Base-by-base conservation (phyloP, 176 grass and related monocot species). In the Zoysia japonica region DNA sequence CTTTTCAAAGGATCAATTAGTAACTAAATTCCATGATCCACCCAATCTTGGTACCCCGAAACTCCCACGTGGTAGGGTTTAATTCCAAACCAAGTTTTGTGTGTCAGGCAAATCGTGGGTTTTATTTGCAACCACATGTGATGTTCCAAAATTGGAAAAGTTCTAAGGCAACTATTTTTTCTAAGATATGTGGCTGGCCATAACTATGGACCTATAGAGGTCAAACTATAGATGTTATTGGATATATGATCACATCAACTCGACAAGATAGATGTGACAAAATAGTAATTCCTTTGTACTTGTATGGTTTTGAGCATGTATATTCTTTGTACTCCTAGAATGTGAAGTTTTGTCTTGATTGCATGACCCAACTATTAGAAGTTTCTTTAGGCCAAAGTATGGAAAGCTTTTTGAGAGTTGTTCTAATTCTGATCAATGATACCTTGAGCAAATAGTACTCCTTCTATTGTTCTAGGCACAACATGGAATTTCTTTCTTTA, bases 31-130 rank as follows among this genome's bases (percentile, higher is more conserved):
- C 68, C 38, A n/a, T 77, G 56, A 72, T 85, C 57, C 77, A 89
- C 87, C 71, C 57, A 76, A 71, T 71, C 43, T 47, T 85, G 84
- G 87, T 89, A 89, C 82, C 71, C 77, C 77, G 71, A 61, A 80
- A 76, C 14, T 71, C 56, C 71, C 42, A 15, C 17, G 20, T 13
- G 47, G 70, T 38, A 20, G 36, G 71, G 71, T 70, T 84, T 65
- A 76, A 20, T 84, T 80, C 46, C 55, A 84, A n/a, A 3, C 19
- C 1, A 11, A 61, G 28, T 28, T 28, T 35, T 11, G 3, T 38
- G 60, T 62, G 9, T 62, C 20, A 64, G 61, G 37, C 37, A 40
- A 64, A 65, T 13, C 12, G 71, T 50, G 44, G 19, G 71, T 37
- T 71, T 85, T 77, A 71, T 17, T 84, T 81, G 36, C 71, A 89